Conservation (phyloP, 495 filamentous ascomycete genomes). For the Astrothelium macrocarpum region DNA sequence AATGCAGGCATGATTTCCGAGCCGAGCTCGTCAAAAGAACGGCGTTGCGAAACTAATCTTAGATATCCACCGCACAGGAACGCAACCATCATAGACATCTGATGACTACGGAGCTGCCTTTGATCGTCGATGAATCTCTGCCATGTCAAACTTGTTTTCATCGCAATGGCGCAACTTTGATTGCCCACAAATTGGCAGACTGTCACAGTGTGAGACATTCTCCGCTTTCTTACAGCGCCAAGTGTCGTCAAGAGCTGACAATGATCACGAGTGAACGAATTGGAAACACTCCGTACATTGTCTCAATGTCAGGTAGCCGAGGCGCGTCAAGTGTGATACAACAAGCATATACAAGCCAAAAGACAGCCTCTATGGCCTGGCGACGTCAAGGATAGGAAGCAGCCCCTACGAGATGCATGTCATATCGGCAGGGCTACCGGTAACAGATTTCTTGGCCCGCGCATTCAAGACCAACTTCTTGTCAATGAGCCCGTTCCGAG, state of each 20-base stretch:
- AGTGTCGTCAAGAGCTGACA: neutral
- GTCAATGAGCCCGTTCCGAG: neutral
- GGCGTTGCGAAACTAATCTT: neutral
- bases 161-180: neutral
- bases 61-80: neutral
- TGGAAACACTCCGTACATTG: neutral
- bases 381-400: conserved; percentile 2
- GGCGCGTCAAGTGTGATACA: neutral
- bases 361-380: neutral
- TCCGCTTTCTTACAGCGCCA: neutral
- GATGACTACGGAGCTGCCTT: neutral
- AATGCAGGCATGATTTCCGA: neutral
- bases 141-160: neutral
- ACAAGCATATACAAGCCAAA: neutral
- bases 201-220: neutral
- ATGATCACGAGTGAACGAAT: neutral
- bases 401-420: neutral
- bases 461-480: neutral
- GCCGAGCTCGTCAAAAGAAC: neutral
- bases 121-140: neutral
- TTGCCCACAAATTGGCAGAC: neutral
- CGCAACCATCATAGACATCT: conserved; percentile 2
- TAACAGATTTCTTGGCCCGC: neutral
- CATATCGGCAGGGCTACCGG: neutral
- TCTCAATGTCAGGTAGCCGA: neutral